A percentile compares a stretch with the other conserved stretches of the same genome.
Conservation (phyloP, 78 protist genomes). For the Dictyostelium intermedium region DNA sequence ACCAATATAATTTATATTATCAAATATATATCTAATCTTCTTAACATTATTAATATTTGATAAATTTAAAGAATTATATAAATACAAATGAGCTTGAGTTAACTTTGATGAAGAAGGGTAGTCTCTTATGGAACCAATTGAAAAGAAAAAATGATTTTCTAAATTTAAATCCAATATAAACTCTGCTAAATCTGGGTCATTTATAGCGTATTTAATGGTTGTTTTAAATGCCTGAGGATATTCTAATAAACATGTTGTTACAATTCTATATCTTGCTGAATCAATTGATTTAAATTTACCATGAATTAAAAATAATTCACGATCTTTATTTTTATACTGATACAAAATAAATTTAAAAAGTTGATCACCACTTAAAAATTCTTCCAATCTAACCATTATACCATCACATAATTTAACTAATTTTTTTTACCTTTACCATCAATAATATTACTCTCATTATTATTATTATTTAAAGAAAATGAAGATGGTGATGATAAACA, state of each 20-base stretch:
- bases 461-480: background rate
- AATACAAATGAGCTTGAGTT: background rate
- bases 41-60: background rate
- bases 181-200: background rate
- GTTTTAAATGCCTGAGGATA: no score
- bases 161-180: background rate
- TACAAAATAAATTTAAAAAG: background rate
- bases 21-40: background rate
- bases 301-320: background rate
- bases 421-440: background rate
- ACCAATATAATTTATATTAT: background rate
- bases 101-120: background rate
- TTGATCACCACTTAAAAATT: background rate
- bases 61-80: background rate
- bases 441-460: no score
- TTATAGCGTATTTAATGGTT: no score
- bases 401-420: background rate
- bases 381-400: background rate
- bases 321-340: no score
- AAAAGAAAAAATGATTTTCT: background rate
- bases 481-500: no score
- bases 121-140: background rate
- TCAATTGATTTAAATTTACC: background rate
- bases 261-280: background rate
- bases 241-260: background rate